Base-by-base conservation (phyloP, 1,284 basidiomycete genomes). In the Agroathelia rolfsii region DNA sequence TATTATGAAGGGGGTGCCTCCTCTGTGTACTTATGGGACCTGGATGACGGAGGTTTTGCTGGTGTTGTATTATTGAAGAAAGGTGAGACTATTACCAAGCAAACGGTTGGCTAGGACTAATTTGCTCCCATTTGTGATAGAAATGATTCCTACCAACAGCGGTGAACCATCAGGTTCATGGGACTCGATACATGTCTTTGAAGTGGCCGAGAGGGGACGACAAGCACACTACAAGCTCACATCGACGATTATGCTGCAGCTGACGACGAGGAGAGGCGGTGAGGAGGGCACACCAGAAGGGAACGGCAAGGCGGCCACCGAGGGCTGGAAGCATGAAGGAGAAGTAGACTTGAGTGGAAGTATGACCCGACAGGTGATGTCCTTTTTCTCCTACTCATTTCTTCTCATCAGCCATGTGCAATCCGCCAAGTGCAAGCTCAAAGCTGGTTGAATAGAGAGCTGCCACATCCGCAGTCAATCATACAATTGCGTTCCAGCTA, bases 141-240 rank as follows among this genome's bases (percentile, higher is more conserved):
- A 64, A 6, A 67, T 85, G 62, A 68, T 58, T 14, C 70, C 76
- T 4, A 51, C 62, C 7, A 58, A 63, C 2, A 47, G 61, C 7
- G 61, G 62, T 30, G 79, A 81, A 44, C 77, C 79, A 3, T 72
- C 74, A 0, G 87, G 89, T 23, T 79, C 86, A 25, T 99, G 95
- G 95, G 93, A 98, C 56, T 95, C 92, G 3, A 88, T 99, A 40
- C 95, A 99, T 55, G 94, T 98, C 27, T 97, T 99, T 49, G 95
- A 98, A 56, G 77, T 85, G 3, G 70, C 74, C 17, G 92, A 96
- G 54, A 76, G 90, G 29, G 89, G 89, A 5, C 71, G 92, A 28
- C 79, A 83, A 46, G 89, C 94, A 3, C 87, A 88, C 51, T 98
- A 98, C 66, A 97, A 97, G 62, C 69, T 99, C 38, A 98, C 94